These are phyloP conservation scores for Tylopilus felleus DNA, from an alignment of 768 basidiomycete genomes.

Conservation along the genomic window DNA sequence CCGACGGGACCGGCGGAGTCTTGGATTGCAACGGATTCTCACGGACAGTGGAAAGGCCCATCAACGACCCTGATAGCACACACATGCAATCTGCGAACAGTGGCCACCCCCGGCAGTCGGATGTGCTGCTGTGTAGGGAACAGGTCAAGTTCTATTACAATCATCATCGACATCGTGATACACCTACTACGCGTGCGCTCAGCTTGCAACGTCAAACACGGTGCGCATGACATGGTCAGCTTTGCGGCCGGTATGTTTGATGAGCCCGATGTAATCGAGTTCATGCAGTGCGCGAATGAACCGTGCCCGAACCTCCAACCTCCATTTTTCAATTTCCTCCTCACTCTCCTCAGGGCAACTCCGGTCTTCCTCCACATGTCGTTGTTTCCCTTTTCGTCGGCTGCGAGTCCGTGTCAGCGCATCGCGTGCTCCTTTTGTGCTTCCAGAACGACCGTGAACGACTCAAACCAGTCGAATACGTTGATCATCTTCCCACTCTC, in stretches of 20 bases:
- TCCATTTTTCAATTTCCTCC: conserved; percentile 50
- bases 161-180: background rate
- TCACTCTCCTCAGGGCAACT: conserved; percentile 28
- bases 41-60: background rate
- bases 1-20: background rate
- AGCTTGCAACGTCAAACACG: conserved; percentile 48
- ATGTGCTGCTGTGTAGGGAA: conserved; percentile 7
- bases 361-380: conserved; percentile 22
- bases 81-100: background rate
- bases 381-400: conserved; percentile 26
- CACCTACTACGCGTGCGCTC: conserved; percentile 17
- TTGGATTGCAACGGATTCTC: background rate
- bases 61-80: too few species aligned
- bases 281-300: conserved; percentile 81
- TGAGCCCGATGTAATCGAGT: conserved; percentile 74
- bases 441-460: conserved; percentile 67
- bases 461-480: conserved; percentile 85
- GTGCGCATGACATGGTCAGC: conserved; percentile 72
- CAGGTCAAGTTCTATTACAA: conserved; percentile 6
- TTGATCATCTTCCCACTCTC: conserved; percentile 83
- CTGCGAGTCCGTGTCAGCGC: conserved; percentile 14
- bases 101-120: too few species aligned
- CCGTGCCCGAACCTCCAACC: conserved; percentile 65
- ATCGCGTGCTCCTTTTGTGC: conserved; percentile 37
- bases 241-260: conserved; percentile 78